phyloP scores from a whole-genome alignment of 768 basidiomycete species.

The Coprinopsis sp. region DNA sequence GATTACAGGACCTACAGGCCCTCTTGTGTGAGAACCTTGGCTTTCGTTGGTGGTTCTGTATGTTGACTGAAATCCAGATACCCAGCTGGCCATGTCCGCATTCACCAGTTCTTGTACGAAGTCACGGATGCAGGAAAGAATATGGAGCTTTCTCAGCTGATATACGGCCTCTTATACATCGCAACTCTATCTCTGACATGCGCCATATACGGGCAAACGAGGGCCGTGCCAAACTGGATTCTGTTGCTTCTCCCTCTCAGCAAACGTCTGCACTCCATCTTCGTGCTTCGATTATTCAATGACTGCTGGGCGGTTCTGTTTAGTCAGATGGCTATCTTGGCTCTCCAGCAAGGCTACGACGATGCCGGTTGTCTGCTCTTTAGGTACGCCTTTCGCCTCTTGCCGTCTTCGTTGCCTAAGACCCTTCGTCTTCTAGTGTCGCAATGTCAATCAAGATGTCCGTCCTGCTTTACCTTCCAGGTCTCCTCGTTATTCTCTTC shows the following conservation, averaged over 20 bases:
- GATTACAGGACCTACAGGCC: conserved; percentile 88
- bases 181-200: conserved; percentile 58
- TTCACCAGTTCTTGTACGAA: conserved; percentile 66
- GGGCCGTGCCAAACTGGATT: conserved; percentile 66
- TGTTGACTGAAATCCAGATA: conserved; percentile 50
- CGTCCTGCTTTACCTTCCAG: conserved; percentile 84
- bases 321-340: conserved; percentile 61
- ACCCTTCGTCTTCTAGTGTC: conserved; percentile 38
- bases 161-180: conserved; percentile 76
- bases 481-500: conserved; percentile 76
- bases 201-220: conserved; percentile 60
- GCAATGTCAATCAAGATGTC: conserved; percentile 97
- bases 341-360: conserved; percentile 57
- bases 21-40: conserved; percentile 69
- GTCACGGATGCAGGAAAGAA: conserved; percentile 60
- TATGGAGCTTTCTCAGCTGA: conserved; percentile 63
- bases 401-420: conserved; percentile 6
- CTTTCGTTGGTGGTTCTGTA: conserved; percentile 6
- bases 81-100: conserved; percentile 87
- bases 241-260: conserved; percentile 73
- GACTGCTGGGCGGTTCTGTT: conserved; percentile 82
- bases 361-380: conserved; percentile 62
- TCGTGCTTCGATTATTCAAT: conserved; percentile 87
- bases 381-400: conserved; percentile 46
- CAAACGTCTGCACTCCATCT: conserved; percentile 94